Percentiles rank a stretch among this genome's conserved stretches.
Conservation (phyloP, 2,329 filamentous ascomycete genomes). For the Aspergillus ochraceoroseus region DNA sequence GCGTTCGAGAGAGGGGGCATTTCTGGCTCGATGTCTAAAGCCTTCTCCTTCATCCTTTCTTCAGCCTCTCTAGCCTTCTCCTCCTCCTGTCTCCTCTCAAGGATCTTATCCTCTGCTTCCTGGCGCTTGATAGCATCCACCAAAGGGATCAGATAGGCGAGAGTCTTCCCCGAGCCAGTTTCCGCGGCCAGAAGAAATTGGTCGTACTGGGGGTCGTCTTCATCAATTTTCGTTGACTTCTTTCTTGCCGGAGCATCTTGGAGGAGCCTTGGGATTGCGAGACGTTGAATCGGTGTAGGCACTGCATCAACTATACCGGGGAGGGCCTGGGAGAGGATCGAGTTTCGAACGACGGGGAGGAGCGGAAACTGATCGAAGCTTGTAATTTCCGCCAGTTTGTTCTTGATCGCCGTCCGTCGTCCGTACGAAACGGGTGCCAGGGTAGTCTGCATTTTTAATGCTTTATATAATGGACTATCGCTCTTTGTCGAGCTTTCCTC, state of each 20-base stretch:
- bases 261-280: constrained; percentile 79
- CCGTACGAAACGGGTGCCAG: constrained; percentile 73
- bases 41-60: constrained; percentile 50
- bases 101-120: constrained; percentile 60
- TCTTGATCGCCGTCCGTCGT: constrained; percentile 58
- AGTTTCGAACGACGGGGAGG: constrained; percentile 64
- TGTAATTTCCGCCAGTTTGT: constrained; percentile 59
- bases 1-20: constrained; percentile 61
- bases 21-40: constrained; percentile 58
- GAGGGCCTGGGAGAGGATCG: constrained; percentile 68
- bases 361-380: constrained; percentile 78
- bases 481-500: constrained; percentile 40
- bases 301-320: constrained; percentile 67
- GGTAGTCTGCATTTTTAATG: constrained; percentile 87
- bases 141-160: constrained; percentile 82
- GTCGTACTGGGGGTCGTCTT: constrained; percentile 49
- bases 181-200: constrained; percentile 85
- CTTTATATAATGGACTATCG: constrained; percentile 60
- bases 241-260: constrained; percentile 47
- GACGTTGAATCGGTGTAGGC: constrained; percentile 82
- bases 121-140: constrained; percentile 79
- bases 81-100: constrained; percentile 51
- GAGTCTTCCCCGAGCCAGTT: constrained; percentile 93
- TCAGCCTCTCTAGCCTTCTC: constrained; percentile 54
- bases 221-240: constrained; percentile 30